phyloP scores from a whole-genome alignment of 2,329 filamentous ascomycete species.

The Aspergillus terreus region DNA sequence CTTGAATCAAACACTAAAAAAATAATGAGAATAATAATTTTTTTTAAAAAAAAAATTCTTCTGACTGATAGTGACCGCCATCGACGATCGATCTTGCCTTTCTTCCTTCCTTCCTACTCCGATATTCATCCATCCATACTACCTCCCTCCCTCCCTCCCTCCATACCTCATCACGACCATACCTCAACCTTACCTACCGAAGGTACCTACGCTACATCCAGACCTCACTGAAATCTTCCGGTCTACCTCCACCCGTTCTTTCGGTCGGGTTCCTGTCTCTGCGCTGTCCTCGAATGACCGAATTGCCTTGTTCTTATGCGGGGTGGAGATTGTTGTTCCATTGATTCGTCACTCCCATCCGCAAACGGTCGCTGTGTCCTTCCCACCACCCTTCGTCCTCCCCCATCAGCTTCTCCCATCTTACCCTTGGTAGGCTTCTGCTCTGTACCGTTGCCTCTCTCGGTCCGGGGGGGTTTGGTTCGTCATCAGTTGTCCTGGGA shows the following conservation, averaged over 20 bases:
- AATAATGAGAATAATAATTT: neutral
- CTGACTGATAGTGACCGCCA: neutral
- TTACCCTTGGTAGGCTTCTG: neutral
- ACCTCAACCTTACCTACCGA: too few species aligned
- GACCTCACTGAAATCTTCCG: too few species aligned
- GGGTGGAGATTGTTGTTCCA: conserved; percentile 11
- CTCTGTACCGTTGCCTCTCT: neutral
- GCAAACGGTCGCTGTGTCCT: conserved; percentile 32
- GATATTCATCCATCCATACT: too few species aligned
- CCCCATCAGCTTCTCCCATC: neutral
- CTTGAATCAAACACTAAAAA: neutral
- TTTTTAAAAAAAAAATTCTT: neutral
- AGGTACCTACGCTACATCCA: too few species aligned
- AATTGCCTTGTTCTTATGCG: conserved; percentile 8
- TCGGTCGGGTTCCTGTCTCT: neutral
- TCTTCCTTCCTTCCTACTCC: neutral
- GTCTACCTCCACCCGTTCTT: neutral
- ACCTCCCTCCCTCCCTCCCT: too few species aligned
- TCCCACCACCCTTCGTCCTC: conserved; percentile 2
- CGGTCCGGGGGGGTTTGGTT: neutral
- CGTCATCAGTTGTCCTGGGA: conserved; percentile 1
- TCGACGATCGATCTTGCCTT: neutral
- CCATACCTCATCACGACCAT: too few species aligned
- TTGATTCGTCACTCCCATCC: conserved; percentile 24
- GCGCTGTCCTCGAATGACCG: neutral